Evolutionary conservation across 164 flowering plant species (phyloP).

Genomic region (Vitis riparia): DNA sequence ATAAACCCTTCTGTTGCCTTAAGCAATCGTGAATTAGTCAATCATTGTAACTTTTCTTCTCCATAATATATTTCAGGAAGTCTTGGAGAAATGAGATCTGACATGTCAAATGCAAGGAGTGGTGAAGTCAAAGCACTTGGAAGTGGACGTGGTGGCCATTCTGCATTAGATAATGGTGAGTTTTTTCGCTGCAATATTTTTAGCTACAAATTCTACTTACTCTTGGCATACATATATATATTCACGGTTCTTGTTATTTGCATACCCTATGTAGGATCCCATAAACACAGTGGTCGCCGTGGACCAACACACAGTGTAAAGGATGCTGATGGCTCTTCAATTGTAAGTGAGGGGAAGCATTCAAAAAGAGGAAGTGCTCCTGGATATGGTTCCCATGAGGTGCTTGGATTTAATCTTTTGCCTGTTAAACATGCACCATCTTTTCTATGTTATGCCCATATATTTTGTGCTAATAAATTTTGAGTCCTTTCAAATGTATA

Average conservation of each 20-base stretch:
- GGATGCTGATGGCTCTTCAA: constrained; percentile 55
- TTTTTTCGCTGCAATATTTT: background rate
- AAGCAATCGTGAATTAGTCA: background rate
- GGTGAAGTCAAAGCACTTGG: constrained; percentile 44
- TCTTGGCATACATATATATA: background rate
- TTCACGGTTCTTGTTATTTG: background rate
- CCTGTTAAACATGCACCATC: background rate
- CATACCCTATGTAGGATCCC: constrained; percentile 35
- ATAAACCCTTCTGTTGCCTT: background rate
- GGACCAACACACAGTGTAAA: constrained; percentile 49
- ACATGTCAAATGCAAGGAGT: constrained; percentile 34
- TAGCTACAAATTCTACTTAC: background rate
- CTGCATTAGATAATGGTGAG: constrained; percentile 49
- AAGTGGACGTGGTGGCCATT: constrained; percentile 44
- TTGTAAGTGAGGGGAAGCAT: constrained; percentile 51
- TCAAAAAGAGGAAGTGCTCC: constrained; percentile 54
- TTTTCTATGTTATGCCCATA: background rate
- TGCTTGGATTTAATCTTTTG: constrained; percentile 13
- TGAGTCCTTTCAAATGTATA: background rate
- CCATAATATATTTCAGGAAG: constrained; percentile 13
- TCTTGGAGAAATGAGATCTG: constrained; percentile 42
- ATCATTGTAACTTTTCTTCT: background rate
- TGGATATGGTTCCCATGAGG: constrained; percentile 76
- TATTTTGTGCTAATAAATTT: background rate
- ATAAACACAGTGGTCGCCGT: constrained; percentile 66